These are phyloP conservation scores for Lindgomyces ingoldianus DNA, from an alignment of 495 filamentous ascomycete genomes.

Conservation along the genomic window DNA sequence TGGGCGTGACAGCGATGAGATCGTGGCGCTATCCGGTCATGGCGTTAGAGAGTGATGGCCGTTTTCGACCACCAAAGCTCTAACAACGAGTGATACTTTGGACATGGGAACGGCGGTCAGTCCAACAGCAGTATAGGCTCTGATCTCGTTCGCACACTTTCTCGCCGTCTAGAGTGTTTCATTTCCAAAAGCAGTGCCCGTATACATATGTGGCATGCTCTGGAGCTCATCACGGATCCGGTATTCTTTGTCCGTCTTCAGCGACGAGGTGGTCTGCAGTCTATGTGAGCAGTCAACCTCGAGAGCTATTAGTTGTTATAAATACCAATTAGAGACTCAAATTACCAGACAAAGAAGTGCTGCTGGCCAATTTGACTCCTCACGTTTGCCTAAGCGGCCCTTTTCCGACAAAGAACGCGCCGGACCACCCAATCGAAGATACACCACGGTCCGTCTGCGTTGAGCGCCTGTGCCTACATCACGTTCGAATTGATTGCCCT, in stretches of 20 bases:
- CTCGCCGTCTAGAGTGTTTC: not conserved
- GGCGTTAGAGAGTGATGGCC: constrained; percentile 13
- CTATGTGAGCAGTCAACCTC: constrained; percentile 38
- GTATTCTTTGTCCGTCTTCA: constrained; percentile 41
- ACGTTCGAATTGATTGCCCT: constrained; percentile 24
- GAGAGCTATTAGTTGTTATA: constrained; percentile 36
- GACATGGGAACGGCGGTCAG: not conserved
- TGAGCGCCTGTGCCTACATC: constrained; percentile 16
- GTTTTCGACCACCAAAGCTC: constrained; percentile 32
- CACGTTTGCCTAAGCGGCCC: constrained; percentile 10
- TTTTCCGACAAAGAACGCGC: constrained; percentile 36
- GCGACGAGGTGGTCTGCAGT: constrained; percentile 25
- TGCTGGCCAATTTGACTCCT: constrained; percentile 34
- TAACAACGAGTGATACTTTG: constrained; percentile 19
- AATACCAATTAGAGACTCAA: constrained; percentile 37
- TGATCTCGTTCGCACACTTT: constrained; percentile 1
- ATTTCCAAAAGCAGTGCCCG: constrained; percentile 34
- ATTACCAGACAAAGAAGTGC: constrained; percentile 36
- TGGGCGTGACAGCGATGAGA: constrained; percentile 6
- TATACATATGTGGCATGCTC: constrained; percentile 32
- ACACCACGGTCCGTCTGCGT: constrained; percentile 35
- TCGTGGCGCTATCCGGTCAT: constrained; percentile 21
- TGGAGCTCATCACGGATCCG: constrained; percentile 38
- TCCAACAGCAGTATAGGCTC: constrained; percentile 10
- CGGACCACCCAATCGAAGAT: constrained; percentile 35